Percentiles rank a stretch among this genome's conserved stretches.
phyloP scores from a whole-genome alignment of 1,139 yeast species.

The Fermentozyma sake region DNA sequence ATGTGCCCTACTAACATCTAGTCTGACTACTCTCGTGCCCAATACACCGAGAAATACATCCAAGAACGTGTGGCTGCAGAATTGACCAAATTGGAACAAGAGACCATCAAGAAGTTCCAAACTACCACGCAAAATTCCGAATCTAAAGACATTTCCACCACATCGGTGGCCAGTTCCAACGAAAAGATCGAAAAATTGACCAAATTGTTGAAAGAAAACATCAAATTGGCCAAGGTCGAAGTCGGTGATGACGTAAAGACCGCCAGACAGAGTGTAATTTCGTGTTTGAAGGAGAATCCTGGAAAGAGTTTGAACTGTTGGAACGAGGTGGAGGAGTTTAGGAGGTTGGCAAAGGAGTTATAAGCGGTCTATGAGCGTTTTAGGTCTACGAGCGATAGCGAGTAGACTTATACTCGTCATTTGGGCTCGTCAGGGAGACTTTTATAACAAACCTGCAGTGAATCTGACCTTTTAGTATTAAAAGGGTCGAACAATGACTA shows the following conservation, averaged over 20 bases:
- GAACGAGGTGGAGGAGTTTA: slow-evolving; percentile 77
- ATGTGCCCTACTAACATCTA: slow-evolving; percentile 29
- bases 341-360: slow-evolving; percentile 41
- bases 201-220: slow-evolving; percentile 44
- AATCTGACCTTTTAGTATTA: too few relatives aligned
- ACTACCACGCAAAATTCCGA: slow-evolving; percentile 43
- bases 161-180: slow-evolving; percentile 29
- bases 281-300: slow-evolving; percentile 65
- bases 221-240: slow-evolving; percentile 38
- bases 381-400: too few relatives aligned
- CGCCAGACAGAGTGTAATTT: slow-evolving; percentile 55
- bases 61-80: slow-evolving; percentile 72
- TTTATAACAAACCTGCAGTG: too few relatives aligned
- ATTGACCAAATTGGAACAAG: slow-evolving; percentile 56
- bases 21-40: slow-evolving; percentile 79
- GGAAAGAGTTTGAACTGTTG: slow-evolving; percentile 82
- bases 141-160: slow-evolving; percentile 20
- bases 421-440: too few relatives aligned
- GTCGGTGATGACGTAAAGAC: slow-evolving; percentile 25
- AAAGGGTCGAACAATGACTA: too few relatives aligned
- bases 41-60: slow-evolving; percentile 70
- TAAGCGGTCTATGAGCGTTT: slow-evolving; percentile 12
- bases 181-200: slow-evolving; percentile 42
- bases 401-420: too few relatives aligned
- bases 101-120: slow-evolving; percentile 55